Conservation (phyloP, 2,329 filamentous ascomycete genomes). For the Venturia oleaginea region DNA sequence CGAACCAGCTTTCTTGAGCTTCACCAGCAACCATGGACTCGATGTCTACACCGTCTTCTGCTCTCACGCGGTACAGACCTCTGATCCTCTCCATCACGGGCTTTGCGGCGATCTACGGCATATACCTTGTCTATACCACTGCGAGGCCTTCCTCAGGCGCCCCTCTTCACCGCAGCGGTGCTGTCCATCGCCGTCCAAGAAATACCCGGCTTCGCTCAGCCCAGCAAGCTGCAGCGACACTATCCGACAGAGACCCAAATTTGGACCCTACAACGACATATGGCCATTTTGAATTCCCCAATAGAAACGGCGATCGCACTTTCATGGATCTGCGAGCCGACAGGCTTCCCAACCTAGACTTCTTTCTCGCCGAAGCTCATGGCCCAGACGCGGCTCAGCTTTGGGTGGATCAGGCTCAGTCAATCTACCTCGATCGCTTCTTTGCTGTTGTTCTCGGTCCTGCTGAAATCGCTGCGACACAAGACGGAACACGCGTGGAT, state of each 20-base stretch:
- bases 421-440: slow-evolving; percentile 4
- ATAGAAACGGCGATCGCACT: neutral
- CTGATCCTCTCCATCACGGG: slow-evolving; percentile 49
- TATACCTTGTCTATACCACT: slow-evolving; percentile 49
- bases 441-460: neutral
- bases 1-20: neutral
- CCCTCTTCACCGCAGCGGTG: slow-evolving; percentile 56
- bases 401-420: neutral
- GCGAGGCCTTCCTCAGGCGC: slow-evolving; percentile 23
- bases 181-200: slow-evolving; percentile 38
- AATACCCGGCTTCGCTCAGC: neutral
- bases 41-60: slow-evolving; percentile 10
- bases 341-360: neutral
- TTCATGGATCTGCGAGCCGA: slow-evolving; percentile 6
- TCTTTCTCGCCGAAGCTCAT: neutral
- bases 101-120: slow-evolving; percentile 46
- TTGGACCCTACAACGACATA: neutral
- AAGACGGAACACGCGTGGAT: neutral
- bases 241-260: neutral
- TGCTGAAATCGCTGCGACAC: neutral
- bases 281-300: slow-evolving; percentile 1
- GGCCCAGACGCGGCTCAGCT: neutral
- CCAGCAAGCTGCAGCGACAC: neutral
- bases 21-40: slow-evolving; percentile 4
- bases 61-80: slow-evolving; percentile 33